Percentiles rank a stretch among this genome's conserved stretches.
Evolutionary conservation across 2,329 filamentous ascomycete genomes (phyloP).

Genomic region (Volutella citrinella): DNA sequence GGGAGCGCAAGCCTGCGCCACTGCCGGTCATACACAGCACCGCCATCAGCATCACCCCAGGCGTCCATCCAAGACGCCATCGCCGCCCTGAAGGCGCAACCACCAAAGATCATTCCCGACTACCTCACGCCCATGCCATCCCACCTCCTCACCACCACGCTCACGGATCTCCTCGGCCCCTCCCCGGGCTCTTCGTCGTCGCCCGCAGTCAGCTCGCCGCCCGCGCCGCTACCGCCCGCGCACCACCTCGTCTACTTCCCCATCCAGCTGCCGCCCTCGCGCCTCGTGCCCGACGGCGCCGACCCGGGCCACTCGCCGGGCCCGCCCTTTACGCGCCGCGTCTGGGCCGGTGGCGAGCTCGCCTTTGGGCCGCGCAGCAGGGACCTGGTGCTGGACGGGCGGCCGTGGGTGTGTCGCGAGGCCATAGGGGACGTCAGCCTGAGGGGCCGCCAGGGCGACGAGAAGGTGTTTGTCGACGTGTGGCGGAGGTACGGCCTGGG

Average conservation of each 20-base stretch:
- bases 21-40: constrained; percentile 4
- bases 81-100: constrained; percentile 22
- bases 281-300: constrained; percentile 78
- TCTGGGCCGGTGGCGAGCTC: constrained; percentile 86
- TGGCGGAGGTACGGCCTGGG: constrained; percentile 41
- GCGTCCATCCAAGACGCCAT: constrained; percentile 13
- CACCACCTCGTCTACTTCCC: constrained; percentile 91
- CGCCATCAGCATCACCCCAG: constrained; percentile 5
- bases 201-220: constrained; percentile 19
- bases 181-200: constrained; percentile 9
- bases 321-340: constrained; percentile 65
- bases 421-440: constrained; percentile 37
- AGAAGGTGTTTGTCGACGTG: constrained; percentile 53
- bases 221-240: constrained; percentile 54
- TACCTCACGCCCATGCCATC: constrained; percentile 57
- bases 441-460: constrained; percentile 28
- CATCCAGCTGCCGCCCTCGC: constrained; percentile 56
- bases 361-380: constrained; percentile 40
- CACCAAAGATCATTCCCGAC: constrained; percentile 39
- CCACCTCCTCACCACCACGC: constrained; percentile 61
- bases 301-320: constrained; percentile 77
- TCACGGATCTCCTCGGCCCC: constrained; percentile 51
- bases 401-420: constrained; percentile 44
- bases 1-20: constrained; percentile 1
- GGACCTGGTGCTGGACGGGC: constrained; percentile 36